Conservation (phyloP, 192 early-diverging fungal genomes). For the Anaeromyces robustus region DNA sequence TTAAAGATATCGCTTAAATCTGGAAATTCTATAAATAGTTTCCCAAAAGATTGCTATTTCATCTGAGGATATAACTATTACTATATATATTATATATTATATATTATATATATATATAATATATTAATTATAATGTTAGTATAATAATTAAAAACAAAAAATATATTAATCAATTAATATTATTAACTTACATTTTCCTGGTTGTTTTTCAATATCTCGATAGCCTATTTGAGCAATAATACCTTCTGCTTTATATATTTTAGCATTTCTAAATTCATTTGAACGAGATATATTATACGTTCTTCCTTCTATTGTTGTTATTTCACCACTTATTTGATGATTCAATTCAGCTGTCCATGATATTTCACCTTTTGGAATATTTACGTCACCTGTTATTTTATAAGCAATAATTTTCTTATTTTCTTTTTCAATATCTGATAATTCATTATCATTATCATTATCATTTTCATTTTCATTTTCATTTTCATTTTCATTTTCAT, state of each 20-base stretch:
- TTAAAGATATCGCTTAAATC: no score
- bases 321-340: neutral
- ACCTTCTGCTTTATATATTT: neutral
- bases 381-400: neutral
- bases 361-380: neutral
- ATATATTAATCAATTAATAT: no score
- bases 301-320: neutral
- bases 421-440: neutral
- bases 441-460: neutral
- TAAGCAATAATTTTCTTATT: neutral
- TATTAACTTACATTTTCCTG: neutral
- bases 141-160: no score
- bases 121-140: no score
- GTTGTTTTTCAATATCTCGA: neutral
- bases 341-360: neutral
- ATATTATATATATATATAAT: neutral
- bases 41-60: no score
- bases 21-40: no score
- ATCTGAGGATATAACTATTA: no score
- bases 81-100: no score
- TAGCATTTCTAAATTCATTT: neutral
- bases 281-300: neutral
- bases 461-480: no score
- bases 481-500: no score
- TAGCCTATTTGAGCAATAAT: neutral